Evolutionary conservation across 306 rosid genomes (phyloP), one percentile per base, ranked within the genome.

Genomic region (Ammopiptanthus mongolicus): DNA sequence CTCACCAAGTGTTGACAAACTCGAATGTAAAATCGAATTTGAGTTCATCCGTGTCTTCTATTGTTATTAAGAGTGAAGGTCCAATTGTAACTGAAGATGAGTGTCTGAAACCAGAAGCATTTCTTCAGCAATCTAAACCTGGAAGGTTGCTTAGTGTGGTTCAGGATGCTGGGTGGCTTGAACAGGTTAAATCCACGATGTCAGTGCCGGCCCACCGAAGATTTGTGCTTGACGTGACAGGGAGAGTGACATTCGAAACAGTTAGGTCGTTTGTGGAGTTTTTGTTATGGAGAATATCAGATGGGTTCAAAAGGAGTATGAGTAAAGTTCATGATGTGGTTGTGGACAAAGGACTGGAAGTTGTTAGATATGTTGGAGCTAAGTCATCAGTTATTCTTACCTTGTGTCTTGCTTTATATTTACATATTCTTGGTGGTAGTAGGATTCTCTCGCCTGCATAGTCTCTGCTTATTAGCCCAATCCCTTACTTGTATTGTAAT

Each of bases 381-480:
- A 95, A 92, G 84, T 90, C 96, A 39, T 90, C 97, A 0, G 85
- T 92, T 44, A 82, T 95, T 70, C 83, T 92, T 67, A 95, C 99
- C 0, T 29, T 95, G 37, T 95, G 90, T 85, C 84, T 95, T 75
- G 97, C 93, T 37, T 80, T 92, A 83, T 89, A 90, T 84, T 81
- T 95, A 19, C 94, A 92, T 81, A 78, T 90, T 78, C 34, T 89
- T 14, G 86, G 85, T 60, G 93, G 89, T 69, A 73, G 87, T 73
- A 75, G 91, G 76, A 80, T 88, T 81, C 66, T 86, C n/a, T 17
- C 90, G 83, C 73, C 88, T 69, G 89, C 98, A 70, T 94, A 86
- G 80, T 79, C 74, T 52, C 74, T 52, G 69, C 28, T 74, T 63
- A 73, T 58, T 73, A 64, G 39, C 31, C 33, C 23, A 22, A 48